These are phyloP conservation scores for Boletus sensibilis DNA, from an alignment of 768 basidiomycete genomes.

Conservation along the genomic window DNA sequence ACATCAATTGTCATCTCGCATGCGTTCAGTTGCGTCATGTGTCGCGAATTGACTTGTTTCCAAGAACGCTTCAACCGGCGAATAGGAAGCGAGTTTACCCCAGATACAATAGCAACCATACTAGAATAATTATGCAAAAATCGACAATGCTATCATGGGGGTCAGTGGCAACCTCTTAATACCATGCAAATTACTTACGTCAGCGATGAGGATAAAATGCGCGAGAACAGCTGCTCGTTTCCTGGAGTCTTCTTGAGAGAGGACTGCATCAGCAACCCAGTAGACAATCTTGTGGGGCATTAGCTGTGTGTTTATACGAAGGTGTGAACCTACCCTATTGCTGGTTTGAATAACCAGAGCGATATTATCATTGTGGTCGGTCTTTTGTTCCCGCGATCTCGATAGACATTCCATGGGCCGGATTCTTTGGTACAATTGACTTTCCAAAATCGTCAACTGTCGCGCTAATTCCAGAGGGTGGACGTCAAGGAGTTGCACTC, in stretches of 20 bases:
- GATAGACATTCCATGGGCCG: slow-evolving; percentile 87
- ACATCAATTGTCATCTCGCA: slow-evolving; percentile 91
- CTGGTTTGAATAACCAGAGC: slow-evolving; percentile 83
- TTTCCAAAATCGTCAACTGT: slow-evolving; percentile 91
- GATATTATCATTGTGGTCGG: slow-evolving; percentile 79
- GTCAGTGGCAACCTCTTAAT: background rate
- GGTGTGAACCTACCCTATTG: slow-evolving; percentile 59
- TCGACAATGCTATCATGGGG: slow-evolving; percentile 72
- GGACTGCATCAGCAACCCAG: slow-evolving; percentile 88
- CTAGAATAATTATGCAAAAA: slow-evolving; percentile 90
- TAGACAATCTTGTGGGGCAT: slow-evolving; percentile 68
- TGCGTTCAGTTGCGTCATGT: slow-evolving; percentile 67
- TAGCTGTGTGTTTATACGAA: background rate
- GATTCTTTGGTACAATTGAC: slow-evolving; percentile 81
- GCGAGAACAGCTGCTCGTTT: slow-evolving; percentile 81
- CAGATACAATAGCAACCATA: slow-evolving; percentile 94
- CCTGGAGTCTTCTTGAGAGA: slow-evolving; percentile 76
- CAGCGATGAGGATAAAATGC: slow-evolving; percentile 88
- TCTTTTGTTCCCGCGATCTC: slow-evolving; percentile 74
- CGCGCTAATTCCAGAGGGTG: slow-evolving; percentile 90
- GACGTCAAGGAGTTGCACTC: slow-evolving; percentile 80
- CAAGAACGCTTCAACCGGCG: slow-evolving; percentile 90
- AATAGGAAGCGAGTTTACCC: slow-evolving; percentile 90
- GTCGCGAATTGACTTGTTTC: slow-evolving; percentile 80
- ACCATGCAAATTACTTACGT: slow-evolving; percentile 52